Percentiles rank a stretch among this genome's conserved stretches.
phyloP scores from a whole-genome alignment of 345 rosid species.

The Heritiera littoralis region DNA sequence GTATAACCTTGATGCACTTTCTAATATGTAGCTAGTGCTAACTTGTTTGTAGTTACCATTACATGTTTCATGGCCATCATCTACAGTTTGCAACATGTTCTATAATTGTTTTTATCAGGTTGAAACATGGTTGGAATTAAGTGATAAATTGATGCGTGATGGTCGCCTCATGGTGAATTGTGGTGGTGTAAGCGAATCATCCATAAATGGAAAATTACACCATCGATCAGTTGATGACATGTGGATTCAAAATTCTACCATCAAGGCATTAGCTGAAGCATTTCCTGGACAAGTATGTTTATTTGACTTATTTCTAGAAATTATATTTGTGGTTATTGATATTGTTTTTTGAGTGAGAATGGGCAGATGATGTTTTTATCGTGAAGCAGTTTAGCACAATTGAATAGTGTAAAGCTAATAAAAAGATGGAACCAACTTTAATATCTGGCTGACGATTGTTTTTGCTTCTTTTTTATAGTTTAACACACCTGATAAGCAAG shows the following conservation, averaged over 20 bases:
- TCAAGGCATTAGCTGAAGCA: constrained; percentile 62
- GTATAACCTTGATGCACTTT: not conserved
- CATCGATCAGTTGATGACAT: constrained; percentile 32
- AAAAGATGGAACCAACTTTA: not conserved
- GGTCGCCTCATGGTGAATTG: constrained; percentile 88
- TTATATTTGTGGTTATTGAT: not conserved
- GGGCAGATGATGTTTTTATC: not conserved
- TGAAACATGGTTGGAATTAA: constrained; percentile 61
- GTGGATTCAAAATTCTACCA: constrained; percentile 57
- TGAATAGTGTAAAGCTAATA: not conserved
- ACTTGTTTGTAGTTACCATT: not conserved
- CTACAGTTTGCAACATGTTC: not conserved
- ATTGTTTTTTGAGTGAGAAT: not conserved
- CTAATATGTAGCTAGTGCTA: not conserved
- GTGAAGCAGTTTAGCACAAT: not conserved
- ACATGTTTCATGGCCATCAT: not conserved
- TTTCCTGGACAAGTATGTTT: constrained; percentile 65
- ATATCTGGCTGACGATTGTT: no score
- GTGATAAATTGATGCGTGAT: constrained; percentile 58
- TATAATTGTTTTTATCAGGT: constrained; percentile 38
- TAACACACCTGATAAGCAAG: not conserved
- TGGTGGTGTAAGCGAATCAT: constrained; percentile 52
- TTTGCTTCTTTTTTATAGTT: not conserved
- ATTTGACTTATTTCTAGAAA: constrained; percentile 12
- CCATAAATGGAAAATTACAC: constrained; percentile 26